phyloP scores from a whole-genome alignment of 208 protist species.

The Leishmania aethiopica region DNA sequence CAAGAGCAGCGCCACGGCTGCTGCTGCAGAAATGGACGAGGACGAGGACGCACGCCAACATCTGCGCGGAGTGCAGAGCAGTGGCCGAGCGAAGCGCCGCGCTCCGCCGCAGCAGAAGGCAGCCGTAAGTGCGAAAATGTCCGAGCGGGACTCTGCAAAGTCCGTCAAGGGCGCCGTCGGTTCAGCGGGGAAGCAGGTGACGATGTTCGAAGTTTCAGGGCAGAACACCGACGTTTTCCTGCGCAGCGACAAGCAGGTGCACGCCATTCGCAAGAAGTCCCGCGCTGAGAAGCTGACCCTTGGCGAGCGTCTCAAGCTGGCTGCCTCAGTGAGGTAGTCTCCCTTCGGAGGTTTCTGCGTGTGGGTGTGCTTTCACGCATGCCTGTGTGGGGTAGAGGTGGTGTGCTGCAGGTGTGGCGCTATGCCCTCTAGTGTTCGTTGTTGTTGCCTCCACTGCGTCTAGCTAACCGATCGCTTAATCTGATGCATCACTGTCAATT shows the following conservation, averaged over 20 bases:
- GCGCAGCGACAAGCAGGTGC: conserved; percentile 74
- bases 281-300: conserved; percentile 73
- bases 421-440: background rate
- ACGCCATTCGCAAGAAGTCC: conserved; percentile 70
- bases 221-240: conserved; percentile 53
- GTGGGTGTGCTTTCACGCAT: background rate
- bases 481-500: background rate
- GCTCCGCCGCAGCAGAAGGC: conserved; percentile 10
- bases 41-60: conserved; percentile 61
- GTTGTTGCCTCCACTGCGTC: background rate
- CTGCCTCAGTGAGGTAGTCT: conserved; percentile 12
- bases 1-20: background rate
- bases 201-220: conserved; percentile 74
- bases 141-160: conserved; percentile 14
- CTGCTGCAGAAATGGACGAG: conserved; percentile 26
- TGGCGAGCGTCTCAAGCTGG: conserved; percentile 67
- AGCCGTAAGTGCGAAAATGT: conserved; percentile 1
- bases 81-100: conserved; percentile 43
- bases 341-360: background rate
- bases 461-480: conserved; percentile 9
- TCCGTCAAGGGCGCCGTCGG: background rate
- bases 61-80: conserved; percentile 79
- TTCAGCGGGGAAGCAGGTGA: conserved; percentile 44
- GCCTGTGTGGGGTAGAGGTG: background rate
- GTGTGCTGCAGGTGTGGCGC: background rate